Evolutionary conservation across 1,139 yeast species (phyloP), one percentile per base, ranked within the genome.

Genomic region (Debaryomyces singareniensis): DNA sequence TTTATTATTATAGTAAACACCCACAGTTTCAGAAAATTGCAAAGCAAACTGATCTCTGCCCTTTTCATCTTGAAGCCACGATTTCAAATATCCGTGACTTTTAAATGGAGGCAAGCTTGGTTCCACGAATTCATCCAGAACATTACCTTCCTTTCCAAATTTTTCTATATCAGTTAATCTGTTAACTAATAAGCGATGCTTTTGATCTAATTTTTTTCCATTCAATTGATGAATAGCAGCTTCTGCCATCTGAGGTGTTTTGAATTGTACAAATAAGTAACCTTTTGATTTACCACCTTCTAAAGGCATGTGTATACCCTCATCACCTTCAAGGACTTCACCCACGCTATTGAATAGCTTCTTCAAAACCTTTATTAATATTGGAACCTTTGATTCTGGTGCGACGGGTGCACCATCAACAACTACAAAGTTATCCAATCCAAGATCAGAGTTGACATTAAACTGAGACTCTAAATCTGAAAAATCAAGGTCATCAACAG

Each of bases 391-490:
- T 33, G 86, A 58, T 51, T 82, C 95, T 33, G 96, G 96, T 15
- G 95, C 95, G 40, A 86, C 68, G 42, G 99, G 99, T 5, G 95
- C 91, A 28, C 98, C 98, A 55, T 87, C 97, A 31, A 87, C 82
- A 16, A 91, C 85, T 35, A 91, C 77, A 52, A 78, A 89, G 49
- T 75, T 75, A 49, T 86, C 96, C 35, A 85, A 69, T 24, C 80
- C 77, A 40, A 71, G 62, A 39, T 75, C 78, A 27, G 64, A 58
- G 35, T 72, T 68, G 33, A 84, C 78, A 22, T 75, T 62, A 55
- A 71, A 87, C 58, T 84, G 68, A 38, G 73, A 78, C 56, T 89
- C 96, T 49, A 89, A 71, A 55, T 89, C 98, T 37, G 87, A 66
- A 63, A 84, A 86, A 58, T 89, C 96, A 49, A 89, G 68, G 44